Evolutionary conservation across 2,329 filamentous ascomycete species (phyloP).

Genomic region (Fusarium metavorans): DNA sequence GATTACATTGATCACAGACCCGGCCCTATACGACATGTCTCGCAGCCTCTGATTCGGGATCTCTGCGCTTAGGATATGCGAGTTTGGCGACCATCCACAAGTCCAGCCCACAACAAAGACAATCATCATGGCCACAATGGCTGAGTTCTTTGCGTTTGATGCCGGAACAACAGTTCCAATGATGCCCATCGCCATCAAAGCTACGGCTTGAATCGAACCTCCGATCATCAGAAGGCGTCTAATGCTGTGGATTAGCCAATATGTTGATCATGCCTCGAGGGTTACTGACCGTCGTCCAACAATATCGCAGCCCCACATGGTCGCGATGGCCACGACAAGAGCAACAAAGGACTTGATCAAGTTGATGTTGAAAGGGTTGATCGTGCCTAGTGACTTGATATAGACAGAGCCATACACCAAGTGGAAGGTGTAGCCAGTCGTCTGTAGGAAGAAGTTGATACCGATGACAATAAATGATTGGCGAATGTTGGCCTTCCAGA

Average conservation of each 20-base stretch:
- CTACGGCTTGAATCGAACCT: background rate
- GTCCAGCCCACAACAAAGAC: conserved; percentile 46
- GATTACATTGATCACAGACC: conserved; percentile 40
- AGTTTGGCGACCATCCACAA: conserved; percentile 48
- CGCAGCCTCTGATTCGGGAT: conserved; percentile 46
- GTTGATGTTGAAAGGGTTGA: background rate
- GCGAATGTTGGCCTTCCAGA: conserved; percentile 11
- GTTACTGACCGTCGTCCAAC: background rate
- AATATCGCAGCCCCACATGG: background rate
- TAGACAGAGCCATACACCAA: background rate
- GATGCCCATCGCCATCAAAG: background rate
- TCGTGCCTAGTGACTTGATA: background rate
- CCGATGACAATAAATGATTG: background rate
- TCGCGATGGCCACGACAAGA: background rate
- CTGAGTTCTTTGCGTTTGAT: background rate
- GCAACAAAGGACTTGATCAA: background rate
- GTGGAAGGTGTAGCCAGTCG: background rate
- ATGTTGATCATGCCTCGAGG: background rate
- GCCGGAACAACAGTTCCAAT: background rate
- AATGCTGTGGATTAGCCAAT: background rate
- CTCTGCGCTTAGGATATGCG: conserved; percentile 51
- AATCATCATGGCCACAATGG: conserved; percentile 43
- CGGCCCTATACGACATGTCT: conserved; percentile 46
- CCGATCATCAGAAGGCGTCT: background rate
- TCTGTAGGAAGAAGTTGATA: background rate